Evolutionary conservation across 345 rosid species (phyloP).

Genomic region (Euphorbia peplus): DNA sequence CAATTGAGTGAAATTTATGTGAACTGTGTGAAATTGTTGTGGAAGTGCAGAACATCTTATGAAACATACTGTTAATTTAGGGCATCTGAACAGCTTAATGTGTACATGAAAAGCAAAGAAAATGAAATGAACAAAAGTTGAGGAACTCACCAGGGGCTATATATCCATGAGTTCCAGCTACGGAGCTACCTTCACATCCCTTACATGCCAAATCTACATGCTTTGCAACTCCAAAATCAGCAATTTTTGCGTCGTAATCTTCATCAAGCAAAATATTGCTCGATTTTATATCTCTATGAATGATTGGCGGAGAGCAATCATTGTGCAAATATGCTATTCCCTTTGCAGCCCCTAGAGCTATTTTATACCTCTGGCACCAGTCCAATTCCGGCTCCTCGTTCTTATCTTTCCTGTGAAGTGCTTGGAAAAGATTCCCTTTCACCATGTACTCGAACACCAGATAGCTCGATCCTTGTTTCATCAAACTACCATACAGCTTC

Average conservation of each 20-base stretch:
- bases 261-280: slow-evolving; percentile 71
- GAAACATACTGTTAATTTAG: too few species aligned
- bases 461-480: slow-evolving; percentile 55
- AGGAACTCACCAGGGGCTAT: slow-evolving; percentile 81
- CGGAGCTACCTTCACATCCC: slow-evolving; percentile 46
- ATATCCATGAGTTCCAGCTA: slow-evolving; percentile 89
- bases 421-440: slow-evolving; percentile 68
- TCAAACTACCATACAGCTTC: slow-evolving; percentile 70
- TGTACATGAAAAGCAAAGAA: neutral
- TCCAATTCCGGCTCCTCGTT: slow-evolving; percentile 51
- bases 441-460: slow-evolving; percentile 84
- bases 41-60: too few species aligned
- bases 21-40: too few species aligned
- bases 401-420: slow-evolving; percentile 52
- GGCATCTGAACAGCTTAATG: too few species aligned
- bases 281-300: slow-evolving; percentile 87
- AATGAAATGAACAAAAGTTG: neutral
- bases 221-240: slow-evolving; percentile 91
- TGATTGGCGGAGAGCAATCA: slow-evolving; percentile 70
- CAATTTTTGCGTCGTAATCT: slow-evolving; percentile 70
- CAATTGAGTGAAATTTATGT: too few species aligned
- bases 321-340: slow-evolving; percentile 88
- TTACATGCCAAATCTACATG: slow-evolving; percentile 42
- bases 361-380: slow-evolving; percentile 68
- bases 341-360: slow-evolving; percentile 77